phyloP scores from a whole-genome alignment of 257 asterid species.

The Sherardia arvensis region DNA sequence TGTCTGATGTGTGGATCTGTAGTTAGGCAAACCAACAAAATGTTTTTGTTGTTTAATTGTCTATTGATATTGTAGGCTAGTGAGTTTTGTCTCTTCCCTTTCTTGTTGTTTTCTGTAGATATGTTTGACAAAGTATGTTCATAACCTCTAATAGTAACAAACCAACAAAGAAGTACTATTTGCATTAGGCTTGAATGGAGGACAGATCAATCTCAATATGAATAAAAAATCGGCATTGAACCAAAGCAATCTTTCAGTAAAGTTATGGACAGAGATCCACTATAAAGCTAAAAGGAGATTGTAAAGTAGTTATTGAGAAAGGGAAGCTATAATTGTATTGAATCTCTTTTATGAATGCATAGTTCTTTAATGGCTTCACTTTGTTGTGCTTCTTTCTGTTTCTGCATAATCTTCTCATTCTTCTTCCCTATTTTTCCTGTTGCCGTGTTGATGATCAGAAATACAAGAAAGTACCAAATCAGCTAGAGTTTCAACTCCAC shows the following conservation, averaged over 20 bases:
- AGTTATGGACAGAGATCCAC: constrained; percentile 27
- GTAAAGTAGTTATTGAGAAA: constrained; percentile 17
- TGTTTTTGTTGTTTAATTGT: constrained; percentile 24
- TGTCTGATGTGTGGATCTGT: constrained; percentile 14
- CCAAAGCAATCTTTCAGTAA: constrained; percentile 29
- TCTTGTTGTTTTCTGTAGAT: constrained; percentile 41
- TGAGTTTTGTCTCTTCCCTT: constrained; percentile 44
- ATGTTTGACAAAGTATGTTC: constrained; percentile 16
- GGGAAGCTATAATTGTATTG: constrained; percentile 23
- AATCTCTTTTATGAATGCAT: constrained; percentile 23
- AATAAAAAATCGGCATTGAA: constrained; percentile 24
- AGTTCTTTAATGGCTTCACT: constrained; percentile 18
- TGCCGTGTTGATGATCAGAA: constrained; percentile 21
- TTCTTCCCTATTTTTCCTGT: not conserved
- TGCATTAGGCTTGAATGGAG: constrained; percentile 12
- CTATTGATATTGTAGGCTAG: constrained; percentile 28
- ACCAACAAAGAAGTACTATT: constrained; percentile 13
- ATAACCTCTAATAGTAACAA: constrained; percentile 20
- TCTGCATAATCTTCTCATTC: constrained; percentile 9
- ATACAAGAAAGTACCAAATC: constrained; percentile 30
- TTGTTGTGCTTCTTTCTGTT: constrained; percentile 15
- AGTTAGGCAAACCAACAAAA: constrained; percentile 17
- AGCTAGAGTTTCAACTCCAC: constrained; percentile 17
- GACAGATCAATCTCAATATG: constrained; percentile 9
- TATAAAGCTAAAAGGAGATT: constrained; percentile 28